Percentiles rank a stretch among this genome's conserved stretches.
phyloP scores from a whole-genome alignment of 805 yeast genomes.

The Yueomyces sinensis region DNA sequence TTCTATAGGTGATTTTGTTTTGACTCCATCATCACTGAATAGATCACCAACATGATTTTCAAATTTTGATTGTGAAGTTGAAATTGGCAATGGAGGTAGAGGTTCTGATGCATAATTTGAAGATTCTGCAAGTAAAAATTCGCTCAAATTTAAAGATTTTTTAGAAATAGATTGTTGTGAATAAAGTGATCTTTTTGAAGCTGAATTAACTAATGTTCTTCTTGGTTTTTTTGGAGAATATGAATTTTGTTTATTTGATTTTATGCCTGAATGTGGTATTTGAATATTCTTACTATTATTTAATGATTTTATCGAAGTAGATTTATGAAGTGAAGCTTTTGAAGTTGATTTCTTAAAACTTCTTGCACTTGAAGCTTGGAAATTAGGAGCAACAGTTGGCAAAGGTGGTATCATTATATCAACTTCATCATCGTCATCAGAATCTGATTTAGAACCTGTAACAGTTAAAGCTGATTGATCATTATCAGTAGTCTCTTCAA shows the following conservation, averaged over 20 bases:
- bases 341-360: conserved; percentile 15
- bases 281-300: neutral
- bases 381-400: conserved; percentile 11
- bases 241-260: neutral
- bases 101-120: neutral
- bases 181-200: conserved; percentile 22
- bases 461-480: neutral
- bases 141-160: conserved; percentile 22
- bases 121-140: conserved; percentile 10
- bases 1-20: conserved; percentile 14
- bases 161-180: conserved; percentile 24
- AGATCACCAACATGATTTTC: conserved; percentile 21
- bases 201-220: conserved; percentile 18
- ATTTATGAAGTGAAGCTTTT: conserved; percentile 6
- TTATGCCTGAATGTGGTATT: neutral
- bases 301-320: conserved; percentile 2
- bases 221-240: conserved; percentile 1
- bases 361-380: conserved; percentile 19
- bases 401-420: conserved; percentile 3
- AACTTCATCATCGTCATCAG: neutral
- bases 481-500: neutral
- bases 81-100: conserved; percentile 11
- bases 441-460: neutral
- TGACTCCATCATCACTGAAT: conserved; percentile 16
- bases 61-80: conserved; percentile 16